Conservation (phyloP, 2,329 filamentous ascomycete species). For the Penicillium occitanis region DNA sequence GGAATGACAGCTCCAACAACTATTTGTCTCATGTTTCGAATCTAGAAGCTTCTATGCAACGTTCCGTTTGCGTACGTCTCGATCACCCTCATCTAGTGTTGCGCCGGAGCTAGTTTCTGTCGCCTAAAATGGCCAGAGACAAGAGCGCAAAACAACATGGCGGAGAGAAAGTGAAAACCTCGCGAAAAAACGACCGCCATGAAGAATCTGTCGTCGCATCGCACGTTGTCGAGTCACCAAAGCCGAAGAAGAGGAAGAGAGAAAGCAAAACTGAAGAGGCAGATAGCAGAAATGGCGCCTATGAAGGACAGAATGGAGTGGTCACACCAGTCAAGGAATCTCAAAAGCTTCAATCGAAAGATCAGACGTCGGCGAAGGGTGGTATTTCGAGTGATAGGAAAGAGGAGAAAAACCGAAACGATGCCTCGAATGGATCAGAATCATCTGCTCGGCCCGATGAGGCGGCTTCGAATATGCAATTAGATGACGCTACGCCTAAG, state of each 20-base stretch:
- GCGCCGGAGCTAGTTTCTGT: background rate
- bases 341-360: slow-evolving; percentile 32
- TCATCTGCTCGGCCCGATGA: slow-evolving; percentile 10
- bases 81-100: background rate
- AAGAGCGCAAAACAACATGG: background rate
- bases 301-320: background rate
- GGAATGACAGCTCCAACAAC: background rate
- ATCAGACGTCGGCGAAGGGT: slow-evolving; percentile 31
- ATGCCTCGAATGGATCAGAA: background rate
- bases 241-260: slow-evolving; percentile 43
- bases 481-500: background rate
- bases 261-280: slow-evolving; percentile 14
- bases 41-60: background rate
- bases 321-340: background rate
- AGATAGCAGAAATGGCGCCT: background rate
- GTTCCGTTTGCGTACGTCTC: slow-evolving; percentile 16
- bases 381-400: slow-evolving; percentile 31
- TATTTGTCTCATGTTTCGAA: background rate
- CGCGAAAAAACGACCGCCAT: background rate
- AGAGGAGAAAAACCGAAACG: slow-evolving; percentile 23
- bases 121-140: slow-evolving; percentile 15
- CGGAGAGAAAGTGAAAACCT: background rate
- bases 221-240: slow-evolving; percentile 26
- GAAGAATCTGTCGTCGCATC: background rate
- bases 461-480: background rate